Evolutionary conservation across 345 rosid genomes (phyloP), one percentile per base, ranked within the genome.

Genomic region (Gossypium ekmanianum): DNA sequence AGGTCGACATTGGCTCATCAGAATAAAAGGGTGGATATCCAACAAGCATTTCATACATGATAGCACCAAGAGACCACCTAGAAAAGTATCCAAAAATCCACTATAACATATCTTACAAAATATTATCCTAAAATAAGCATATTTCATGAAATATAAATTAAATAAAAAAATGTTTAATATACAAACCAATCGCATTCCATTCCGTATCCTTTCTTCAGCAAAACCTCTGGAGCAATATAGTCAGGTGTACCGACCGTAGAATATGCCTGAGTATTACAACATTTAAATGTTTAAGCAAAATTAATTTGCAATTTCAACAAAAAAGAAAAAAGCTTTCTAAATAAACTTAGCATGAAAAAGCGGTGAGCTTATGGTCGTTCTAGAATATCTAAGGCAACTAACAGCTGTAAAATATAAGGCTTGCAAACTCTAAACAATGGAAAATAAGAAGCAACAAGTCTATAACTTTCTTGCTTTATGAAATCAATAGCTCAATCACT

Each of bases 31-130:
- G 99, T 27, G 99, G 98, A 85, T 84, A 95, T 58, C 99, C 99
- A 62, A 95, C 99, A 72, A 95, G 99, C 99, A 95, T 95, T 89
- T 95, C 98, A 83, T 92, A 95, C 99, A 95, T 95, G 72, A 95
- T 95, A 57, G 99, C 98, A 77, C 99, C 99, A 39, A 95, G 97
- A 72, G 99, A 95, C 99, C 98, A 94, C 98, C 98, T 94, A 81
- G 43, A 79, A 62, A 79, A 74, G 70, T 41, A 75, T 67, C 43
- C 58, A 74, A 34, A 58, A 27, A 20, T 34, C 51, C 55, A 76
- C 52, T 57, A 47, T n/a, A 63, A 79, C 13, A 18, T 56, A 56
- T 20, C 61, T 56, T 8, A 18, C 26, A 56, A 56, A 18, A 56
- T 56, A 56, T 56, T 20, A 20, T 56, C 12, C 59, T 7, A 55